phyloP scores from a whole-genome alignment of 495 filamentous ascomycete genomes.

The Trichocladium uniseriatum region DNA sequence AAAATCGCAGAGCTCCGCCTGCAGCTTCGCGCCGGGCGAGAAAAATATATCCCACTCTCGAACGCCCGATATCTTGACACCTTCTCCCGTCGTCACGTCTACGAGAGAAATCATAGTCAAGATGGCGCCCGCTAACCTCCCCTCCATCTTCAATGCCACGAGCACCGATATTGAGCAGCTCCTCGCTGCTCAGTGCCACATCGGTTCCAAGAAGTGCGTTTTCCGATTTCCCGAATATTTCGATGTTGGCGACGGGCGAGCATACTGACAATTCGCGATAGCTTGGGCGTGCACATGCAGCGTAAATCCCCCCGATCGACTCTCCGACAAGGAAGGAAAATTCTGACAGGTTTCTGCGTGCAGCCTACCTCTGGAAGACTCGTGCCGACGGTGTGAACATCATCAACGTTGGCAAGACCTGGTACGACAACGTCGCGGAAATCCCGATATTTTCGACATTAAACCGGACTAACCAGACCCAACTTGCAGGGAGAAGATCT shows the following conservation, averaged over 20 bases:
- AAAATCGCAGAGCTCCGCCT: conserved; percentile 23
- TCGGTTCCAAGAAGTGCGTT: conserved; percentile 82
- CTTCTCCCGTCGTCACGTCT: conserved; percentile 38
- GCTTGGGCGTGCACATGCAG: conserved; percentile 94
- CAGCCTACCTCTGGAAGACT: conserved; percentile 95
- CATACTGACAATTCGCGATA: conserved; percentile 18
- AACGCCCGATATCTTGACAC: conserved; percentile 37
- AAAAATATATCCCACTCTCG: conserved; percentile 23
- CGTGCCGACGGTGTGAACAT: conserved; percentile 95
- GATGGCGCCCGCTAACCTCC: conserved; percentile 91
- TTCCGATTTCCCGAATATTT: background rate
- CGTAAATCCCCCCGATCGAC: conserved; percentile 27
- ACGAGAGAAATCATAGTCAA: conserved; percentile 48
- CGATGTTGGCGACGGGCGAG: background rate
- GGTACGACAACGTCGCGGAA: conserved; percentile 49
- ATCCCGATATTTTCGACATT: background rate
- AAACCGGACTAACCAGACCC: background rate
- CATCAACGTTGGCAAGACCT: conserved; percentile 99
- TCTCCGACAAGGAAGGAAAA: background rate
- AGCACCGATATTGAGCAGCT: conserved; percentile 95
- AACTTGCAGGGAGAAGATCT: conserved; percentile 86
- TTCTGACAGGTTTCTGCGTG: conserved; percentile 14
- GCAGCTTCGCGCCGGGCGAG: conserved; percentile 19
- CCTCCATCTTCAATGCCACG: conserved; percentile 67
- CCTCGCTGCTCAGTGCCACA: conserved; percentile 88